Base-by-base conservation (phyloP, 2,329 filamentous ascomycete species). In the Conoideocrella luteorostrata region DNA sequence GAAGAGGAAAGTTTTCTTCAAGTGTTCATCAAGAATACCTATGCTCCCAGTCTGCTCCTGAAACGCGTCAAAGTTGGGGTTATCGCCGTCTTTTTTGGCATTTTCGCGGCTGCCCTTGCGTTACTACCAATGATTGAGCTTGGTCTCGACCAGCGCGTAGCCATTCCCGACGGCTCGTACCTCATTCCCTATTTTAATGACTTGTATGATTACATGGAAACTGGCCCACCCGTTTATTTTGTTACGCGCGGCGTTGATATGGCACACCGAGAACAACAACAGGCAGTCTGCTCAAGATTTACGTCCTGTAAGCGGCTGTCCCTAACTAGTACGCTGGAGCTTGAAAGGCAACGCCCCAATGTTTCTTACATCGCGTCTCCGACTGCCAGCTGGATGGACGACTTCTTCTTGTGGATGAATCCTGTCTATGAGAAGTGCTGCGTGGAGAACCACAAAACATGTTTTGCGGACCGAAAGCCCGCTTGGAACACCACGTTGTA, bases 111-210 rank as follows among this genome's bases (percentile, higher is more conserved):
- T 17, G 88, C 84, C 10, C 64, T 98, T 20, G 88, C 90, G 1
- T 70, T 98, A 24, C 75, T 97, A 13, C 94, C 93, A 0, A 78
- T 84, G 50, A 81, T 98, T 15, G 68, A 91, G 53, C 78, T 98
- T 33, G 93, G 93, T 0, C 73, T 98, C 22, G 93, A 98, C 58
- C 93, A 98, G 66, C 82, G 93, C 15, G 91, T 96, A 43, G 93
- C 93, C 10, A 86, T 98, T 46, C 93, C 93, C 0, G 87, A 86
- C 51, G 90, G 88, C 56, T 97, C 91, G 1, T 98, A 98, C 61
- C 72, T 98, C 40, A 95, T 98, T 49, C 80, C 86, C 9, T 98
- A 95, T 64, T 98, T 98, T 66, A 89, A 97, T 57, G 93, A 98
- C 60, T 71, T 98, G 23, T 95, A 96, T 61, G 81, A 82, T 47